A percentile compares a stretch with the other conserved stretches of the same genome.
Conservation (phyloP, 371 early-diverging fungal species). For the Parasitella parasitica region DNA sequence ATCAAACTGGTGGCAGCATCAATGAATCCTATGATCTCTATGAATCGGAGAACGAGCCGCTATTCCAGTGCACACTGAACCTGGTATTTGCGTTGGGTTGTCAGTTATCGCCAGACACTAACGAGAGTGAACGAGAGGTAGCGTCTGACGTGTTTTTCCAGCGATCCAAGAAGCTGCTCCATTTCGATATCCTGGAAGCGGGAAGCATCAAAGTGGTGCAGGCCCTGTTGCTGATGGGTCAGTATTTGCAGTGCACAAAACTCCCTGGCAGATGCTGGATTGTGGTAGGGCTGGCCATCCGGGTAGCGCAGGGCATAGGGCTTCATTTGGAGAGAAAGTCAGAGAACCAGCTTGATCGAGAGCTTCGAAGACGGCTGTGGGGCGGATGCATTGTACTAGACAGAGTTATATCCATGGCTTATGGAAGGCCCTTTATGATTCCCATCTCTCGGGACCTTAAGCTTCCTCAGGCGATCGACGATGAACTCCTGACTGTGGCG, state of each 20-base stretch:
- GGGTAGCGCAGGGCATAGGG: constrained; percentile 28
- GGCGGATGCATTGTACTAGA: constrained; percentile 30
- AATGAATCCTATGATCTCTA: neutral
- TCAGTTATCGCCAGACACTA: constrained; percentile 29
- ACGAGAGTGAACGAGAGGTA: constrained; percentile 19
- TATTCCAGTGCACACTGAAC: constrained; percentile 30
- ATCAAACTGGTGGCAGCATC: neutral
- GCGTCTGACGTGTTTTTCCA: constrained; percentile 29
- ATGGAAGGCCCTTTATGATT: constrained; percentile 32
- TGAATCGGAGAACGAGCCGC: constrained; percentile 24
- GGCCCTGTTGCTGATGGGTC: constrained; percentile 29
- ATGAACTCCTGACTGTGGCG: constrained; percentile 18
- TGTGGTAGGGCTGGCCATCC: constrained; percentile 24
- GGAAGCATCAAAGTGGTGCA: constrained; percentile 31
- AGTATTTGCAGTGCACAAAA: constrained; percentile 31
- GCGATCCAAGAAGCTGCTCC: constrained; percentile 24
- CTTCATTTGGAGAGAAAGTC: constrained; percentile 20
- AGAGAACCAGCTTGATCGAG: constrained; percentile 15
- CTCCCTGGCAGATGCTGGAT: constrained; percentile 31
- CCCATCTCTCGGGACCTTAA: constrained; percentile 19
- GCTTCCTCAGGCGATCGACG: constrained; percentile 24
- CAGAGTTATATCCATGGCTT: constrained; percentile 31
- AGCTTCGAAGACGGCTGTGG: constrained; percentile 25
- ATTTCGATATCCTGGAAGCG: constrained; percentile 28
- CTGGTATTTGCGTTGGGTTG: constrained; percentile 32